Evolutionary conservation across 2,329 filamentous ascomycete species (phyloP).

Genomic region (Fusarium domesticum): DNA sequence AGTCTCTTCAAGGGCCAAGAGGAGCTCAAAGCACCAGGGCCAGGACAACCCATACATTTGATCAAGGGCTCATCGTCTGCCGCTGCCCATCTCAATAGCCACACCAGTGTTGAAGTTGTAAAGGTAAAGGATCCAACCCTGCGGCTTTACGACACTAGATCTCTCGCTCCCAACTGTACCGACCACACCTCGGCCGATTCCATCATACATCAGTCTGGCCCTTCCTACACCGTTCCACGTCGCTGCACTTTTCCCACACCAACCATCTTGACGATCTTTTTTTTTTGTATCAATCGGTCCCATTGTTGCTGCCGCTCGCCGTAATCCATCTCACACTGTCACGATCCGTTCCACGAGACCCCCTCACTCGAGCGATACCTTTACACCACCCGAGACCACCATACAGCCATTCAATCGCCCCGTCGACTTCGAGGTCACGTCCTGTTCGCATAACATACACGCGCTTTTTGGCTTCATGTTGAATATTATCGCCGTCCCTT

Average conservation of each 20-base stretch:
- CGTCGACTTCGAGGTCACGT: conserved; percentile 5
- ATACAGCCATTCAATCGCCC: background rate
- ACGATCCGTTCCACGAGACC: background rate
- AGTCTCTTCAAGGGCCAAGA: conserved; percentile 11
- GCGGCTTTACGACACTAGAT: conserved; percentile 12
- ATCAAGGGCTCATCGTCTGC: conserved; percentile 2
- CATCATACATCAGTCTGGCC: background rate
- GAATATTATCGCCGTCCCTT: conserved; percentile 14
- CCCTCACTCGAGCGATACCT: background rate
- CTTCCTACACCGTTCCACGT: background rate
- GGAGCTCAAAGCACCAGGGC: conserved; percentile 11
- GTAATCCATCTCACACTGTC: background rate
- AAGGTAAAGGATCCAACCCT: conserved; percentile 19
- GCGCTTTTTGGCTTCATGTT: no score
- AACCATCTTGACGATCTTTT: background rate
- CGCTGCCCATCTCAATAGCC: conserved; percentile 13
- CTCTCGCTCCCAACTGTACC: background rate
- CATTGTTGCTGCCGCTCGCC: background rate
- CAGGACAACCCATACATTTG: conserved; percentile 17
- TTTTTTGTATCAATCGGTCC: background rate
- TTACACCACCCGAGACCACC: background rate
- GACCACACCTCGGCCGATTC: background rate
- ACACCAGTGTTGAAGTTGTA: conserved; percentile 3
- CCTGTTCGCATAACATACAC: background rate
- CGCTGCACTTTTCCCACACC: background rate